A percentile compares a stretch with the other conserved stretches of the same genome.
Evolutionary conservation across 2,329 filamentous ascomycete genomes (phyloP).

Genomic region (Elsinoe batatas): DNA sequence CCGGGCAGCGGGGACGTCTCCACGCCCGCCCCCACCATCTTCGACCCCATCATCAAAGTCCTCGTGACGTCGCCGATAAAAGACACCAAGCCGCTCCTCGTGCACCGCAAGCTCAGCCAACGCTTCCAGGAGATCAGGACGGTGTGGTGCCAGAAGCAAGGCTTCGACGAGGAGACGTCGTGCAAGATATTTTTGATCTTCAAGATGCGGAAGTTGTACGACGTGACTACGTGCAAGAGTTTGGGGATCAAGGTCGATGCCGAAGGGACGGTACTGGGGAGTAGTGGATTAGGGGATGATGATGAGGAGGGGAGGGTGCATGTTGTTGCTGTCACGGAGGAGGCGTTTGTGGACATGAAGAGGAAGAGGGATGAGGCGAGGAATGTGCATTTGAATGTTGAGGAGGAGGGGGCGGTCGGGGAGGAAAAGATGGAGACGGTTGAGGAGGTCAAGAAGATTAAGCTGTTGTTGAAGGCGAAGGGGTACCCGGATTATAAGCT

Average conservation of each 20-base stretch:
- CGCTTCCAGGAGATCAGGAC: conserved; percentile 56
- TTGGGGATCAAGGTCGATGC: conserved; percentile 49
- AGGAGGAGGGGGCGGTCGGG: conserved; percentile 14
- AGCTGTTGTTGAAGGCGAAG: conserved; percentile 44
- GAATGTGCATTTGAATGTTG: background rate
- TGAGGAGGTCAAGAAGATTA: conserved; percentile 29
- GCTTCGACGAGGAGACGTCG: conserved; percentile 39
- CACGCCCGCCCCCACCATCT: conserved; percentile 14
- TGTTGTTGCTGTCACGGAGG: conserved; percentile 66
- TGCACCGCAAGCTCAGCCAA: conserved; percentile 58
- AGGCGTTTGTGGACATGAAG: conserved; percentile 45
- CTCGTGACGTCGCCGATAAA: conserved; percentile 59
- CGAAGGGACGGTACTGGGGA: conserved; percentile 30
- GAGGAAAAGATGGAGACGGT: conserved; percentile 17
- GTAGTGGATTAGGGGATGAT: conserved; percentile 41
- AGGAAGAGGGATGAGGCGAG: conserved; percentile 34
- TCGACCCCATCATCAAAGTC: conserved; percentile 49
- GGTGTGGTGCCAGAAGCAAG: conserved; percentile 59
- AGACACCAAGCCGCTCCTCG: conserved; percentile 49
- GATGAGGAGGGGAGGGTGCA: conserved; percentile 52
- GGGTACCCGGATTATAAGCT: conserved; percentile 43
- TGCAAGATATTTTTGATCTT: conserved; percentile 66
- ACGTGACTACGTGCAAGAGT: conserved; percentile 61
- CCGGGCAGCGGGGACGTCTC: conserved; percentile 13
- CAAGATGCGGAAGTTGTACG: conserved; percentile 62